Evolutionary conservation across 2,329 filamentous ascomycete species (phyloP), one percentile per base, ranked within the genome.

Genomic region (Chrysosporium queenslandicum): DNA sequence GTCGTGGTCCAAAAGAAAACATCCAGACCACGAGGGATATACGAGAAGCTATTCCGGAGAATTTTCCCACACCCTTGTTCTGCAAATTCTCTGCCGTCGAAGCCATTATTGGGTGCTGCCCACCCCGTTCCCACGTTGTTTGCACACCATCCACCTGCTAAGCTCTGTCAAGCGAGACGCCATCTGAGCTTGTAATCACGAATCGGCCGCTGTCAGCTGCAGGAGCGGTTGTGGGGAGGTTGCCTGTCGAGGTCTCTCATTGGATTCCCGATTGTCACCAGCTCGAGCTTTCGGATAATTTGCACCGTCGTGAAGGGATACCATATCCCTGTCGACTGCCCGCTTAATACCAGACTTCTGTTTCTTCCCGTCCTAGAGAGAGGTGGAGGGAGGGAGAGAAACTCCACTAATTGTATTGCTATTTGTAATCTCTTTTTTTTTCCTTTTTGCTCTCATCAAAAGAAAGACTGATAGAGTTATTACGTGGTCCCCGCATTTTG

Each of bases 1-100:
- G 20, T 48, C 20, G 32, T 40, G 37, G 40, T 48, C 39, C 32
- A 50, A 50, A 50, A 50, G 48, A 39, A 50, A 50, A 49, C 9
- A 40, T 30, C 48, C 5, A 43, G 25, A 16, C 27, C 37, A 43
- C 48, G 48, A 50, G 48, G 48, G 48, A 50, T 50, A 50, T 43
- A 50, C 48, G 48, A 50, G 39, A 42, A 16, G 11, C 40, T 29
- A 16, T 43, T 16, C 7, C 48, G 48, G 48, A 43, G 48, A 50
- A 34, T 42, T 48, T 12, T 30, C 14, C 14, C 30, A 27, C 46
- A 29, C 12, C 46, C 34, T 34, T 34, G 48, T 11, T 34, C 39
- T 34, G 18, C 11, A 21, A 2, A 11, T 11, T 40, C 9, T 46
- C 43, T 11, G 16, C 25, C 7, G 30, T 23, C 34, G 21, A 39